These are phyloP conservation scores for Puccinia coronata DNA, from an alignment of 1,284 basidiomycete species.

Conservation along the genomic window DNA sequence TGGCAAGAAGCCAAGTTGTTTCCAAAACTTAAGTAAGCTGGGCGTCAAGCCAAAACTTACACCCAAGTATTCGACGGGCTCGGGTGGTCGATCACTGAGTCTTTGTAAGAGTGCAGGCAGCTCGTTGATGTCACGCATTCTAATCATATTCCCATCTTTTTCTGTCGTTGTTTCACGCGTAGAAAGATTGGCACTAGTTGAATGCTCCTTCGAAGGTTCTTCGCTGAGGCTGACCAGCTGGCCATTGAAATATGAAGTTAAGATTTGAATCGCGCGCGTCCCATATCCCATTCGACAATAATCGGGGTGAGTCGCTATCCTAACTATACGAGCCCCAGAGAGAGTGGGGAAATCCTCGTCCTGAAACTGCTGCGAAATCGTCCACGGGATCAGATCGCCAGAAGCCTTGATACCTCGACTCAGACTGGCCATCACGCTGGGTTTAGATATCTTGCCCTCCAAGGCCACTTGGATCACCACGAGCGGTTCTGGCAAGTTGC, in stretches of 20 bases:
- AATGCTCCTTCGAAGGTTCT: constrained; percentile 53
- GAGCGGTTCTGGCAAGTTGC: constrained; percentile 82
- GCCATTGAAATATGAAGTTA: constrained; percentile 88
- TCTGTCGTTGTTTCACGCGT: neutral
- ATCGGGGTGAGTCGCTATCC: constrained; percentile 96
- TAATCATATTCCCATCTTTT: constrained; percentile 60
- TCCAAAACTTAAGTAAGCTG: constrained; percentile 92
- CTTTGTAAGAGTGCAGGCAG: constrained; percentile 95
- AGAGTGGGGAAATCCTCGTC: constrained; percentile 90
- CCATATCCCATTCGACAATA: constrained; percentile 97
- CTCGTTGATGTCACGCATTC: constrained; percentile 70
- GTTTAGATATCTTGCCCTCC: constrained; percentile 88
- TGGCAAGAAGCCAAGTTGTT: constrained; percentile 84
- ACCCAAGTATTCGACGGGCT: constrained; percentile 88
- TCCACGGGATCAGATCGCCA: constrained; percentile 98
- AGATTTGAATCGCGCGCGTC: constrained; percentile 79
- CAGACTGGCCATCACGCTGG: constrained; percentile 81
- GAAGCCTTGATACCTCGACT: constrained; percentile 76
- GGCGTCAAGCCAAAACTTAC: constrained; percentile 94
- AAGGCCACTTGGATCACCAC: constrained; percentile 81
- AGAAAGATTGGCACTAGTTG: neutral
- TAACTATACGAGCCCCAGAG: constrained; percentile 85
- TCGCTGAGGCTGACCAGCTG: constrained; percentile 90
- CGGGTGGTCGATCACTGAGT: constrained; percentile 84
- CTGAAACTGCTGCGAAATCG: constrained; percentile 86